Percentiles rank a stretch among this genome's conserved stretches.
Evolutionary conservation across 495 filamentous ascomycete genomes (phyloP).

Genomic region (Geopyxis carbonaria): DNA sequence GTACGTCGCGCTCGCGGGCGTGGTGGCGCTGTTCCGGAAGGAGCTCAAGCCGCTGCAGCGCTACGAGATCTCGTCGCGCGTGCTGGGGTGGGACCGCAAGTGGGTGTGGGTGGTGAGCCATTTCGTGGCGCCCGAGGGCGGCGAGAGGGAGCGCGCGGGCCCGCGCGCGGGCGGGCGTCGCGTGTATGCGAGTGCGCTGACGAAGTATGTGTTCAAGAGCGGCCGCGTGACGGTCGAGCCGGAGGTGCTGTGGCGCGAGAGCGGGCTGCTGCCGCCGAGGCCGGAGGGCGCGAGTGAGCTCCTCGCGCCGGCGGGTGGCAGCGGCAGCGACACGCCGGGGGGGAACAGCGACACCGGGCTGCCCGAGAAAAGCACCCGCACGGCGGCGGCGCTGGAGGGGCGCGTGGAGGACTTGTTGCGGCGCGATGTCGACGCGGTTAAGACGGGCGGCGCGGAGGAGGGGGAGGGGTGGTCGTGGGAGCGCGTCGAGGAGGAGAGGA

Average conservation of each 20-base stretch:
- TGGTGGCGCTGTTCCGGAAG: constrained; percentile 46
- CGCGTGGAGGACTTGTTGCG: constrained; percentile 60
- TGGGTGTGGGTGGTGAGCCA: constrained; percentile 65
- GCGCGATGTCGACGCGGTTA: constrained; percentile 62
- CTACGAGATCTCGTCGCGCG: constrained; percentile 56
- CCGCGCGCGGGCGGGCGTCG: constrained; percentile 30
- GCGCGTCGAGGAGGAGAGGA: constrained; percentile 39
- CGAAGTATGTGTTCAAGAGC: constrained; percentile 82
- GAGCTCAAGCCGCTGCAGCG: constrained; percentile 52
- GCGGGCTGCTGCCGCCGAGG: constrained; percentile 45
- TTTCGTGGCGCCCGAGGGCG: constrained; percentile 39
- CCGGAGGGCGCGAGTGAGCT: constrained; percentile 25
- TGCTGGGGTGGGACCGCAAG: constrained; percentile 64
- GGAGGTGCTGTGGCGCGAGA: constrained; percentile 52
- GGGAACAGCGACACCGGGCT: constrained; percentile 10
- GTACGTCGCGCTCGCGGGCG: constrained; percentile 51
- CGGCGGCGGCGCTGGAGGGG: constrained; percentile 24
- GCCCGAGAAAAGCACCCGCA: too few relatives aligned
- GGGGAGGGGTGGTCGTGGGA: constrained; percentile 38
- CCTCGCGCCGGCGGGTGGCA: constrained; percentile 16
- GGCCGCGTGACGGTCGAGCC: constrained; percentile 73
- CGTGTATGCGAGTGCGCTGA: constrained; percentile 58
- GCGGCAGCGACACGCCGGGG: constrained; percentile 1
- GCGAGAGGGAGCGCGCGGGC: too few relatives aligned
- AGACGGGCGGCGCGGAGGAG: constrained; percentile 30